These are phyloP conservation scores for Tubosaeta sp. DNA, from an alignment of 768 basidiomycete species.

Conservation along the genomic window DNA sequence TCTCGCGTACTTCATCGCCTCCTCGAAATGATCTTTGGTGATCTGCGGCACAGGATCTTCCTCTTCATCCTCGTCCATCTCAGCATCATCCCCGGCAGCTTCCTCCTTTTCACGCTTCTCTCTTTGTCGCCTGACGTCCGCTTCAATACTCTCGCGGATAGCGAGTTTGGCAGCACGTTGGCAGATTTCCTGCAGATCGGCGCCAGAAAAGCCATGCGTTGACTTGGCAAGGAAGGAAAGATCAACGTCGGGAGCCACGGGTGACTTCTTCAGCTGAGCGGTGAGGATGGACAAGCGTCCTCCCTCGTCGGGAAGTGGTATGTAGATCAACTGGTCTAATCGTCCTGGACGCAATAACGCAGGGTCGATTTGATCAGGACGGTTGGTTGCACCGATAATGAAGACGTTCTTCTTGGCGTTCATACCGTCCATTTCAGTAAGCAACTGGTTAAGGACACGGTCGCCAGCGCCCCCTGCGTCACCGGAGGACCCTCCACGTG, in stretches of 20 bases:
- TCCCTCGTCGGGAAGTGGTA: constrained; percentile 92
- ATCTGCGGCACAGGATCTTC: too few relatives aligned
- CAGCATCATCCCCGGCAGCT: too few relatives aligned
- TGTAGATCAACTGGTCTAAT: constrained; percentile 99
- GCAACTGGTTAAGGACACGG: constrained; percentile 94
- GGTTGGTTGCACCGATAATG: constrained; percentile 53
- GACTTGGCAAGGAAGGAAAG: constrained; percentile 82
- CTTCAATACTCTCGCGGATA: constrained; percentile 91
- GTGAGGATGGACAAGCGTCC: constrained; percentile 89
- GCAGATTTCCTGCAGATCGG: constrained; percentile 99
- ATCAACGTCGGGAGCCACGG: constrained; percentile 78
- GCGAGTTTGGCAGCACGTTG: constrained; percentile 97
- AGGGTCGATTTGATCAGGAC: constrained; percentile 93
- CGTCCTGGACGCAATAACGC: constrained; percentile 95
- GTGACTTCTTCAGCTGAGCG: constrained; percentile 89
- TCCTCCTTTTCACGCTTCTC: constrained; percentile 54
- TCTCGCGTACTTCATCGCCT: constrained; percentile 67
- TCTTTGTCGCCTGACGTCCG: constrained; percentile 57
- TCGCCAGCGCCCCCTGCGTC: constrained; percentile 97
- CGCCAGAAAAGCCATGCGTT: constrained; percentile 98
- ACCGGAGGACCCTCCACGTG: constrained; percentile 78
- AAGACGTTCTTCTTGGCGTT: too few relatives aligned
- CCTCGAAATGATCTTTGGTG: constrained; percentile 73
- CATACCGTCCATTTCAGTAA: constrained; percentile 56
- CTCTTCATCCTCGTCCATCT: constrained; percentile 48